Base-by-base conservation (phyloP, 164 flowering plant genomes). In the Hamamelis virginiana region DNA sequence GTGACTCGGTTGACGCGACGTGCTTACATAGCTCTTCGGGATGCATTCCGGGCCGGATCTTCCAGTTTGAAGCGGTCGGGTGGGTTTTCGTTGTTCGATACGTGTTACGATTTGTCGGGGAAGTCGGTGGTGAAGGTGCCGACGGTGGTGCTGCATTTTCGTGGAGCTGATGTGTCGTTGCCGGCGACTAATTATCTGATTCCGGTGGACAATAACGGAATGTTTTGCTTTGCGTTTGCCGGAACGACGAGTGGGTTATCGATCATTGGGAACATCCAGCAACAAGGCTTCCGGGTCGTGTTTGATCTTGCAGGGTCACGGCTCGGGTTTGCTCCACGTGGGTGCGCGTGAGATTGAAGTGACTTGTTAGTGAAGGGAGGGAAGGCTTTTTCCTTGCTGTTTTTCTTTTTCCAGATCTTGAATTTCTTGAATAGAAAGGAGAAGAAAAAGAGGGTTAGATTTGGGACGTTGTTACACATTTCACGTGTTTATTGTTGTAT, bases 241-340 rank as follows among this genome's bases (percentile, higher is more conserved):
- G 94, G 91, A 0, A 88, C 98, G 1, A 72, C 68, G 55, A 75
- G 91, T 65, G 95, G 94, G 65, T 63, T 96, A 65, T 90, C 99
- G 1, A 96, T 96, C 8, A 80, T 96, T 10, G 99, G 99, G 41
- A 96, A 96, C 58, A 96, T 96, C 56, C 99, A 96, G 81, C 99
- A 93, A 68, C 98, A 95, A 69, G 93, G 97, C 1, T 88, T 90
- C 76, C 87, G 99, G 75, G 94, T 95, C 9, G 85, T 79, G 25
- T 92, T 82, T 60, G 99, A 95, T 59, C 47, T 83, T 55, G 88
- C 85, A 11, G 77, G 79, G 8, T 81, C 90, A 0, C 78, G 91
- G 78, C 78, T 95, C 76, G 99, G 99, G 71, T 96, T 96, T 72
- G 80, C 94, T 0, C 84, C 96, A 0, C 69, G 78, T 4, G 92